phyloP scores from a whole-genome alignment of 257 asterid species.

The Paulownia fortunei region DNA sequence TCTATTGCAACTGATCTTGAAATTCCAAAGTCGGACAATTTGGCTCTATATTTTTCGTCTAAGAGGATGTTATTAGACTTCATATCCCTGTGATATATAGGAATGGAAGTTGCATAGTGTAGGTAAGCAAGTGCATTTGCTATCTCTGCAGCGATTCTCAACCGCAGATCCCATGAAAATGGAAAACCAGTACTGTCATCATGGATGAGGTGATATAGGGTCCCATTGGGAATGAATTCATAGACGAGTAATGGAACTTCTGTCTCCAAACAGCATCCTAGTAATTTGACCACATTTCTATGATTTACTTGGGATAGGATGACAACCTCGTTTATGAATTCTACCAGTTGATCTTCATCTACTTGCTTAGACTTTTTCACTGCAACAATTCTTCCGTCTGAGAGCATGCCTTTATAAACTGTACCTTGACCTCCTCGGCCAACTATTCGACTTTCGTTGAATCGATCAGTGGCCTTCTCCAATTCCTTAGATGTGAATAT shows the following conservation, averaged over 20 bases:
- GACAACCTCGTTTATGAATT: slow-evolving; percentile 47
- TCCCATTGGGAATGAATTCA: slow-evolving; percentile 43
- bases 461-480: slow-evolving; percentile 41
- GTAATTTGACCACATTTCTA: slow-evolving; percentile 38
- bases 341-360: slow-evolving; percentile 21
- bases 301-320: slow-evolving; percentile 43
- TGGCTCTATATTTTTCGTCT: slow-evolving; percentile 43
- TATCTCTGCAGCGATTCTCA: slow-evolving; percentile 42
- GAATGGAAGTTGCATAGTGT: slow-evolving; percentile 39
- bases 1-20: slow-evolving; percentile 35
- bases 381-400: slow-evolving; percentile 41
- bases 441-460: slow-evolving; percentile 41
- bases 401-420: slow-evolving; percentile 47
- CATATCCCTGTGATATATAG: slow-evolving; percentile 48
- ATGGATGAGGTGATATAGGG: slow-evolving; percentile 39
- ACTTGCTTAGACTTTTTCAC: slow-evolving; percentile 38
- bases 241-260: slow-evolving; percentile 44
- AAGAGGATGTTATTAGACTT: slow-evolving; percentile 44
- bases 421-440: slow-evolving; percentile 50
- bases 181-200: slow-evolving; percentile 22
- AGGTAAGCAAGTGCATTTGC: slow-evolving; percentile 43
- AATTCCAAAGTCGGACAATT: slow-evolving; percentile 42
- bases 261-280: slow-evolving; percentile 47
- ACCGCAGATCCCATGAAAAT: slow-evolving; percentile 41
- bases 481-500: slow-evolving; percentile 39